Conservation (phyloP, 495 filamentous ascomycete species). For the Parathielavia appendiculata region DNA sequence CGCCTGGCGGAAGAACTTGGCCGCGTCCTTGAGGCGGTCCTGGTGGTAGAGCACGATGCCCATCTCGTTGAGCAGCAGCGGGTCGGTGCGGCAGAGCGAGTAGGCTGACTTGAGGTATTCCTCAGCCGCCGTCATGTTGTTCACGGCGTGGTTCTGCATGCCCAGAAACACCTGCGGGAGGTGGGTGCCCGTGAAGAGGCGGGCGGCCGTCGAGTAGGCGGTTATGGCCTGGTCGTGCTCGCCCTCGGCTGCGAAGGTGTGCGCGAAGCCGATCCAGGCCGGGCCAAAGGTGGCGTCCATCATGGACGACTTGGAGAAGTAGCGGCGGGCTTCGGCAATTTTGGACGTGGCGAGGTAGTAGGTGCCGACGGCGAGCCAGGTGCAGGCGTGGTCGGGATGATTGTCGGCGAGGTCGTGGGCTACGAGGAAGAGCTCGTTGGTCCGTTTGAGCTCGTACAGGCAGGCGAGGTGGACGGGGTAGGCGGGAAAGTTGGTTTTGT, state of each 20-base stretch:
- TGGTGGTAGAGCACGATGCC: slow-evolving; percentile 93
- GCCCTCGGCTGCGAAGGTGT: slow-evolving; percentile 99
- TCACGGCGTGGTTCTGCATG: slow-evolving; percentile 95
- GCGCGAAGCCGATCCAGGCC: slow-evolving; percentile 98
- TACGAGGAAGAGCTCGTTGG: slow-evolving; percentile 83
- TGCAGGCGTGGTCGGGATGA: slow-evolving; percentile 82
- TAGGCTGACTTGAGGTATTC: slow-evolving; percentile 92
- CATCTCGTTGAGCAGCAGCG: slow-evolving; percentile 89
- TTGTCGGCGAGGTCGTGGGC: slow-evolving; percentile 92
- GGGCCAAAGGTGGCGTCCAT: slow-evolving; percentile 97
- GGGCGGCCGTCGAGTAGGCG: slow-evolving; percentile 91
- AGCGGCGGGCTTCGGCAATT: slow-evolving; percentile 87
- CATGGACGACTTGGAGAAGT: slow-evolving; percentile 94
- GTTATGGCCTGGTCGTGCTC: slow-evolving; percentile 98
- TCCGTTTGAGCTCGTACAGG: slow-evolving; percentile 79
- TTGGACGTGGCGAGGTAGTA: slow-evolving; percentile 90
- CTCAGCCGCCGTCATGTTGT: slow-evolving; percentile 91
- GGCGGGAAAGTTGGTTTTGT: slow-evolving; percentile 83
- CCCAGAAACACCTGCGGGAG: slow-evolving; percentile 93
- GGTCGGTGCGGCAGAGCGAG: slow-evolving; percentile 68
- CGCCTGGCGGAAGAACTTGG: slow-evolving; percentile 66
- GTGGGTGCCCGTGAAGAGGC: slow-evolving; percentile 95
- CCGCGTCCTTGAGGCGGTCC: slow-evolving; percentile 66
- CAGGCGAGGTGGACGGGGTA: slow-evolving; percentile 91
- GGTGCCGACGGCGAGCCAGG: slow-evolving; percentile 89